Conservation (phyloP, 257 asterid genomes). For the Gentiana macrophylla region DNA sequence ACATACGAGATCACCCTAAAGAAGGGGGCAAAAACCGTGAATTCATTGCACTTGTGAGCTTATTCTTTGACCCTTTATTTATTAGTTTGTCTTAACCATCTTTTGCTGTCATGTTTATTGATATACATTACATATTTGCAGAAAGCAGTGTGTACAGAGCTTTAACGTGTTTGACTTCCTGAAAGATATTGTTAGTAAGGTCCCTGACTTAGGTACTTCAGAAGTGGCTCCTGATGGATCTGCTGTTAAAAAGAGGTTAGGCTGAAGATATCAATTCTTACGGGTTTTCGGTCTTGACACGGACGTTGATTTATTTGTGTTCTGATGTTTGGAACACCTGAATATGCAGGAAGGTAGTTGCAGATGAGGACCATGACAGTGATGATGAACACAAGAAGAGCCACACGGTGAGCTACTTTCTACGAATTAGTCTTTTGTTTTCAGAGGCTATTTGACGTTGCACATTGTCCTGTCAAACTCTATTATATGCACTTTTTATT, state of each 20-base stretch:
- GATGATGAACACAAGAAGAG: constrained; percentile 37
- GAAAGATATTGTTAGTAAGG: constrained; percentile 50
- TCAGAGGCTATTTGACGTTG: not conserved
- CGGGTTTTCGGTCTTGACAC: not conserved
- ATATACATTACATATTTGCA: constrained; percentile 19
- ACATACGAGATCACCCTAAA: constrained; percentile 56
- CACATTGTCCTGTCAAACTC: not conserved
- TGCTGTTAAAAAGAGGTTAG: constrained; percentile 37
- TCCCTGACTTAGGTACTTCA: constrained; percentile 66
- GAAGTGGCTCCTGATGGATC: constrained; percentile 48
- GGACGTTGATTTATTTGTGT: not conserved
- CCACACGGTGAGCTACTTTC: constrained; percentile 24
- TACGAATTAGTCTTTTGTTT: too few species aligned
- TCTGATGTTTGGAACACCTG: not conserved
- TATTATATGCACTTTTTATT: too few species aligned
- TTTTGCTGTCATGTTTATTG: constrained; percentile 6
- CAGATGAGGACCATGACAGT: constrained; percentile 35
- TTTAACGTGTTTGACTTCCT: constrained; percentile 62
- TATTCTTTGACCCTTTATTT: not conserved
- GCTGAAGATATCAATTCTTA: not conserved
- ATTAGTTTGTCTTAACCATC: not conserved
- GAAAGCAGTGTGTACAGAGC: constrained; percentile 77
- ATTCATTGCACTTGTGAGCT: constrained; percentile 67
- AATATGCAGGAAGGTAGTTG: constrained; percentile 40
- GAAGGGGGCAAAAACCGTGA: constrained; percentile 74